Conservation (phyloP, 371 early-diverging fungal genomes). For the Mucor piriformis region DNA sequence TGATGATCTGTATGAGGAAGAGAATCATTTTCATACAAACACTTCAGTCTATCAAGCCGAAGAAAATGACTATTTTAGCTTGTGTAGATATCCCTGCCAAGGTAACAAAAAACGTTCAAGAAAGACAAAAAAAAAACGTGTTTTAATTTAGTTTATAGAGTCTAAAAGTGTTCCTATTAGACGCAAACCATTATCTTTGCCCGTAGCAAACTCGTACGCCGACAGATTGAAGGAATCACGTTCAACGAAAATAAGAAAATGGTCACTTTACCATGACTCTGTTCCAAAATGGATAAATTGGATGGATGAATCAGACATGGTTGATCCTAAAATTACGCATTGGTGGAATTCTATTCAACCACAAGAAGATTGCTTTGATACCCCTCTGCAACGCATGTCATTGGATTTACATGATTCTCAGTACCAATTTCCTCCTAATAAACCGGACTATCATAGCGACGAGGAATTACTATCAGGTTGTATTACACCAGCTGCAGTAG, state of each 20-base stretch:
- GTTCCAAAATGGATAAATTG: slow-evolving; percentile 16
- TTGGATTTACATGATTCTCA: slow-evolving; percentile 11
- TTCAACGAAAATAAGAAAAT: slow-evolving; percentile 16
- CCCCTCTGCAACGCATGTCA: slow-evolving; percentile 6
- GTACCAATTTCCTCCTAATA: slow-evolving; percentile 9
- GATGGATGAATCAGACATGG: background rate
- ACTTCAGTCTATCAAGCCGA: slow-evolving; percentile 14
- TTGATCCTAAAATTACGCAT: background rate
- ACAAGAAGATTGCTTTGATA: background rate
- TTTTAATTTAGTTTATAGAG: background rate
- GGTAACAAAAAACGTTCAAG: slow-evolving; percentile 5
- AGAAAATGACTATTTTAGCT: slow-evolving; percentile 17
- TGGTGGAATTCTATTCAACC: slow-evolving; percentile 18
- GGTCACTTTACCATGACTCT: slow-evolving; percentile 4
- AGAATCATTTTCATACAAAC: background rate
- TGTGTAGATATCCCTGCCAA: background rate
- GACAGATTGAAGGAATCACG: slow-evolving; percentile 11
- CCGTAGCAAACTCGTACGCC: background rate
- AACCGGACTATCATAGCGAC: background rate
- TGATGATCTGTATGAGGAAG: background rate
- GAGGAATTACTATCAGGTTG: background rate
- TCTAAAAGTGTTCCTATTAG: slow-evolving; percentile 21
- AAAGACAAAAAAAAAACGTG: background rate
- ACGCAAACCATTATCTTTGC: background rate
- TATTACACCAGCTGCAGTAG: background rate